A percentile compares a stretch with the other conserved stretches of the same genome.
phyloP scores from a whole-genome alignment of 176 grass and related monocot genomes.

The Olyra latifolia region DNA sequence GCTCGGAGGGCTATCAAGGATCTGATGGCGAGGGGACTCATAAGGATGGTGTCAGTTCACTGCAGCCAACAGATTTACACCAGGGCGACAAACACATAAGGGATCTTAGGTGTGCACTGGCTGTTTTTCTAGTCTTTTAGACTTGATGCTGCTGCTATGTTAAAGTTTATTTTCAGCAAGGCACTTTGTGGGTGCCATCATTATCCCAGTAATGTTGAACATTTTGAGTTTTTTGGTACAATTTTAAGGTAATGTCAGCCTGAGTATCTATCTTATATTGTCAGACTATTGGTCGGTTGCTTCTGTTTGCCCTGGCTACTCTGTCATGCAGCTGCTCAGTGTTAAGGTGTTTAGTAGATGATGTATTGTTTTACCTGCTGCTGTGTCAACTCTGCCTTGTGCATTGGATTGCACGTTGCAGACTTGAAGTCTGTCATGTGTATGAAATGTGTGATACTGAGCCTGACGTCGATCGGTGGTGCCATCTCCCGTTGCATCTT shows the following conservation, averaged over 20 bases:
- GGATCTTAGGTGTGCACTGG: background rate
- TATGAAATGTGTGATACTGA: too few species aligned
- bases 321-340: too few species aligned
- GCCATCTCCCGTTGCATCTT: too few species aligned
- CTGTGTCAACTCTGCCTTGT: too few species aligned
- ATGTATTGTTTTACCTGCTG: too few species aligned
- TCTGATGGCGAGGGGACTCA: conserved; percentile 39
- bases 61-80: conserved; percentile 65
- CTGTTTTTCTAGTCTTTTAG: background rate
- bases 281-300: background rate
- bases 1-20: conserved; percentile 60
- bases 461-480: too few species aligned
- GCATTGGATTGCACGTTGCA: too few species aligned
- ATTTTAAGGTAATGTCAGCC: background rate
- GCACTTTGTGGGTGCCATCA: background rate
- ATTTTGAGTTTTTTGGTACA: conserved; percentile 12
- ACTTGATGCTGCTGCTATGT: background rate
- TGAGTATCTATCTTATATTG: background rate
- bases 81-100: conserved; percentile 57
- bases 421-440: too few species aligned
- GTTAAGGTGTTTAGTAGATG: too few species aligned
- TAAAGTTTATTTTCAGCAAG: background rate
- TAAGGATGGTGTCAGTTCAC: conserved; percentile 51
- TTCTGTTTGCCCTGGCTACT: background rate
- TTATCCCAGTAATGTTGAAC: conserved; percentile 2